A percentile compares a stretch with the other conserved stretches of the same genome.
Evolutionary conservation across 352 stramenopile genomes (phyloP).

Genomic region (Phytophthora fragariae): DNA sequence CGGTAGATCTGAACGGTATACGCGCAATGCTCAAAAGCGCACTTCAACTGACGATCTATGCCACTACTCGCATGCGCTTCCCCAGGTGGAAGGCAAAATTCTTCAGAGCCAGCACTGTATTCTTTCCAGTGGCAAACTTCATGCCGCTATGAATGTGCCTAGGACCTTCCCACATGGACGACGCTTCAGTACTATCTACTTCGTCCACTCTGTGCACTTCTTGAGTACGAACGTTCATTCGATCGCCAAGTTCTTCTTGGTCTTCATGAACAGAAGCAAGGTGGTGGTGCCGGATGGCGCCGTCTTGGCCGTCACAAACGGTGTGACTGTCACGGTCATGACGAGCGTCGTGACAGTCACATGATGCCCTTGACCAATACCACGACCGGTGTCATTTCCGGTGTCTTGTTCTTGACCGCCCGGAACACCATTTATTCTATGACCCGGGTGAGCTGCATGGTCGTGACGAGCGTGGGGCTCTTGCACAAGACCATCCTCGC

Average conservation of each 20-base stretch:
- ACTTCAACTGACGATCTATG: not conserved
- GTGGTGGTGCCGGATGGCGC: accelerated
- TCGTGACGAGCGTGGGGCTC: too few species aligned
- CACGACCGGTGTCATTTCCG: too few species aligned
- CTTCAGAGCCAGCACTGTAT: not conserved
- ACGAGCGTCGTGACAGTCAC: too few species aligned
- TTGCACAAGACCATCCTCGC: too few species aligned
- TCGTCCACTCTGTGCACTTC: not conserved
- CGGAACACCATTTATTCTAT: too few species aligned
- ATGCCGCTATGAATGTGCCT: not conserved
- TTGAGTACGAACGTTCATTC: too few species aligned
- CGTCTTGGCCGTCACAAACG: too few species aligned
- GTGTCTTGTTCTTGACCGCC: too few species aligned
- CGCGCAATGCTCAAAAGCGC: not conserved
- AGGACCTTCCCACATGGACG: not conserved
- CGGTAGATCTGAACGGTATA: not conserved
- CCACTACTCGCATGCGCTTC: not conserved
- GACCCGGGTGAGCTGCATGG: too few species aligned
- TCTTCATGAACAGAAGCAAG: not conserved
- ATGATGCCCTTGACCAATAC: too few species aligned
- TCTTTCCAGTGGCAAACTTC: not conserved
- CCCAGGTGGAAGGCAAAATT: not conserved
- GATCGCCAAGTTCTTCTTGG: not conserved
- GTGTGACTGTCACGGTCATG: too few species aligned
- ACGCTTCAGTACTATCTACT: too few species aligned